phyloP scores from a whole-genome alignment of 2,329 filamentous ascomycete species.

The Trichophyton rubrum region DNA sequence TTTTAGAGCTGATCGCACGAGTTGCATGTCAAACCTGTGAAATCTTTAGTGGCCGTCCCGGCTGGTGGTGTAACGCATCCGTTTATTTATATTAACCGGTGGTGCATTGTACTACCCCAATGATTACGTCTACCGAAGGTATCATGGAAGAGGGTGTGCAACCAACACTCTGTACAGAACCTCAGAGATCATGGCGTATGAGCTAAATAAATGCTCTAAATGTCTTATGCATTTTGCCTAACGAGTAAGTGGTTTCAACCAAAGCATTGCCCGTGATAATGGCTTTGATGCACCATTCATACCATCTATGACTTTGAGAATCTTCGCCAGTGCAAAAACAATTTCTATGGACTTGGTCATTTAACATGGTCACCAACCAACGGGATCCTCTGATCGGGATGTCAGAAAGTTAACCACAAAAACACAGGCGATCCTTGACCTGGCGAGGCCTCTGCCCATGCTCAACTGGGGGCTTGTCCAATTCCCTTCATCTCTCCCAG shows the following conservation, averaged over 20 bases:
- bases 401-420: background rate
- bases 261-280: background rate
- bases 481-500: background rate
- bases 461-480: background rate
- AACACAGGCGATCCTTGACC: background rate
- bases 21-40: background rate
- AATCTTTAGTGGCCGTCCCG: background rate
- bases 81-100: background rate
- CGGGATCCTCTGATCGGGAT: background rate
- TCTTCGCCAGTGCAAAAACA: background rate
- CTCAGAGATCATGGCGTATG: background rate
- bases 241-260: background rate
- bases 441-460: background rate
- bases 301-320: background rate
- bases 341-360: background rate
- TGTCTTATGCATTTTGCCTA: background rate
- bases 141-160: background rate
- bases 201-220: background rate
- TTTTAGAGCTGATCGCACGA: background rate
- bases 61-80: background rate
- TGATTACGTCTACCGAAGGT: background rate
- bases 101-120: background rate
- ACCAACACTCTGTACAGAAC: background rate
- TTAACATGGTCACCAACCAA: background rate
- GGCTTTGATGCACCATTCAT: background rate